Evolutionary conservation across 805 yeast genomes (phyloP), one percentile per base, ranked within the genome.

Genomic region (Candida maris): DNA sequence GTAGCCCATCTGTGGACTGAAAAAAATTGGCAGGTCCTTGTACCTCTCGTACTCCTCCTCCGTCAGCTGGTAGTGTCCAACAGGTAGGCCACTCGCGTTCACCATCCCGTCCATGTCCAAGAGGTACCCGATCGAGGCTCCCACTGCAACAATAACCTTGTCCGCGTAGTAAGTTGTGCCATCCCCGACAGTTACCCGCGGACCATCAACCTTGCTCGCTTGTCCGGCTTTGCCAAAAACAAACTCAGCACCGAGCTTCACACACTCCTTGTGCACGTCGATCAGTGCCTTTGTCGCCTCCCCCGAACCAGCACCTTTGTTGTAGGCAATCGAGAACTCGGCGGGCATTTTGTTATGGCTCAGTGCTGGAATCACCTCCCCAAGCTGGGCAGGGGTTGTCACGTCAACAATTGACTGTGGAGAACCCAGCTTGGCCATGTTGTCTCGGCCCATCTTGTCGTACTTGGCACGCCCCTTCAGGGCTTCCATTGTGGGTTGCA

Each of bases 1-100:
- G 38, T 68, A 71, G 0, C 75, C 75, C 35, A 46, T 32, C 27
- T 64, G 68, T 1, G 70, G 53, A 39, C 67, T 61, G 49, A 68
- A 68, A 18, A 71, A 63, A 7, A 70, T 56, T 1, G 75, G 76
- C 13, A 69, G 56, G 31, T 52, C 41, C 41, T 61, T 60, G 35
- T 55, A 67, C 19, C 49, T 52, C 18, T 50, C 51, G 39, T 47
- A 67, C 39, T 70, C 73, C 23, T 51, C 48, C 6, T 53, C 54
- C 1, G 61, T 55, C 13, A 70, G 43, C 29, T 60, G 54, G 3
- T 70, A 53, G 40, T 68, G 73, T 3, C 62, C 46, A 1, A 63
- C 61, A 40, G 60, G 54, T 6, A 56, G 37, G 1, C 73, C 73
- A 2, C 64, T 51, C 1, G 73, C 63, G 2, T 61, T 51, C 18